A percentile compares a stretch with the other conserved stretches of the same genome.
These are phyloP conservation scores for Chionographis japonica DNA, from an alignment of 106 monocot genomes.

Conservation along the genomic window DNA sequence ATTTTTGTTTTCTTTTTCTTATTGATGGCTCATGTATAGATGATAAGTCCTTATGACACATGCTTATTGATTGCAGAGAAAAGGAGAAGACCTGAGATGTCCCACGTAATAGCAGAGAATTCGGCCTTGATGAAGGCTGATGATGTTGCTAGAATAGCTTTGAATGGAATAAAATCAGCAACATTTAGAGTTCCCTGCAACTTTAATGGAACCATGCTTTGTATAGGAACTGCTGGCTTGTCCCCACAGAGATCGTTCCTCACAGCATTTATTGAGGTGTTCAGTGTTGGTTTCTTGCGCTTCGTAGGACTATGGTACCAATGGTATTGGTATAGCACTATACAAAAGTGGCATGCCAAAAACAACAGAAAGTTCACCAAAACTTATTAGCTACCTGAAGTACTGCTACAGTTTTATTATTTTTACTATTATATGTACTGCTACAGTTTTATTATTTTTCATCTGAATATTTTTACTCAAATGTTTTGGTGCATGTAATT, in stretches of 20 bases:
- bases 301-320: slow-evolving; percentile 49
- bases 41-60: neutral
- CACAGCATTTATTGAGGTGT: slow-evolving; percentile 51
- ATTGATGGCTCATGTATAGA: too few species aligned
- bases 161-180: slow-evolving; percentile 53
- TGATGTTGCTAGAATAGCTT: slow-evolving; percentile 58
- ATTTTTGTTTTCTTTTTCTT: too few species aligned
- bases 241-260: slow-evolving; percentile 74
- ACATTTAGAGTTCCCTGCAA: slow-evolving; percentile 59
- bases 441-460: too few species aligned
- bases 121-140: slow-evolving; percentile 55
- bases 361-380: neutral
- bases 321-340: slow-evolving; percentile 53
- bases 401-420: too few species aligned
- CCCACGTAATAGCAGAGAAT: slow-evolving; percentile 39
- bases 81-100: slow-evolving; percentile 54
- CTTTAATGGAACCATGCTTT: slow-evolving; percentile 64
- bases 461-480: too few species aligned
- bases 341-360: slow-evolving; percentile 42
- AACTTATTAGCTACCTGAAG: too few species aligned
- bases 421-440: too few species aligned
- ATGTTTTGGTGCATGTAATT: too few species aligned
- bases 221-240: slow-evolving; percentile 65
- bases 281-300: slow-evolving; percentile 62
- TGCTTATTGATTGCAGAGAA: slow-evolving; percentile 33